Base-by-base conservation (phyloP, 345 rosid species). In the Alliaria petiolata region DNA sequence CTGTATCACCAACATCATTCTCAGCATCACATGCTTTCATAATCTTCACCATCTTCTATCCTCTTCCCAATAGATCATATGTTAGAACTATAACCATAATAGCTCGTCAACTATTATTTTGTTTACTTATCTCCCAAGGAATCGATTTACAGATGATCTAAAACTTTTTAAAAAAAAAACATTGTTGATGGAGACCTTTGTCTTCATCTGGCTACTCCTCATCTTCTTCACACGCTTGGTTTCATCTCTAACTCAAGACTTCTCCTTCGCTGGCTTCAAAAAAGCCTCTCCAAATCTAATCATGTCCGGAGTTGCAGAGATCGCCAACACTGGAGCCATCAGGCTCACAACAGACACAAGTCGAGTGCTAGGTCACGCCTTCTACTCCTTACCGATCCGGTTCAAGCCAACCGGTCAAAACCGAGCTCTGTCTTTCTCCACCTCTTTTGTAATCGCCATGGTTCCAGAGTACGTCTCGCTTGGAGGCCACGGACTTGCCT, bases 401-500 rank as follows among this genome's bases (percentile, higher is more conserved):
- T 85, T 91, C 84, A 91, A 83, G 82, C 69, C 66, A 81, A 9
- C 79, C 9, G 53, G 75, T 11, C 46, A 22, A 39, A 82, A 78
- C 55, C 82, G 67, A 70, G 72, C 75, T 22, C 49, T 75, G 53
- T 93, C 97, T 64, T 93, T 93, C 76, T 93, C 98, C 13, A 82
- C 97, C 11, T 77, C 89, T 15, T 93, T 93, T 70, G 97, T 83
- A 46, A 86, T 93, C 40, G 89, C 91, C n/a, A 81, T 86, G 17
- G 80, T 80, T 30, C 89, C 95, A 5, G 83, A 86, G 82, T 87
- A 81, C 47, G 77, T 84, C 10, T 58, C 46, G 22, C 89, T 91
- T 17, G 95, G 98, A 25, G 97, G 96, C 26, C 96, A 91, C 33
- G 98, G 98, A 31, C 58, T 93, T 54, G 95, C 89, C 60, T 91